A percentile compares a stretch with the other conserved stretches of the same genome.
phyloP scores from a whole-genome alignment of 2,329 filamentous ascomycete species.

The Microdochium bolleyi region DNA sequence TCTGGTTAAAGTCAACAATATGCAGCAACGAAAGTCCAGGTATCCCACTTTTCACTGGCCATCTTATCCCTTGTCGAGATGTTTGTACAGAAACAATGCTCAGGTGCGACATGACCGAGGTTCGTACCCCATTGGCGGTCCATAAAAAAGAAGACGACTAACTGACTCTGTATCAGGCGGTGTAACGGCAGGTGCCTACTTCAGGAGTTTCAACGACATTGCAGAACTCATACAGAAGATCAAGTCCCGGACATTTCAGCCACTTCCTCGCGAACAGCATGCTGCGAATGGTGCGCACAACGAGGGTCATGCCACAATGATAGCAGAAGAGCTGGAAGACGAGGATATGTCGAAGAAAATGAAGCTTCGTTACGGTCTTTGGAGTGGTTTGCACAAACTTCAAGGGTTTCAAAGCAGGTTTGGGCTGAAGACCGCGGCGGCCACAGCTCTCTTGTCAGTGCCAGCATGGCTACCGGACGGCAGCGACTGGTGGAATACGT shows the following conservation, averaged over 20 bases:
- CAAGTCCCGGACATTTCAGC: slow-evolving; percentile 27
- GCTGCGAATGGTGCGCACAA: slow-evolving; percentile 15
- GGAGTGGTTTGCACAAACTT: slow-evolving; percentile 40
- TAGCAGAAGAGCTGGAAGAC: slow-evolving; percentile 26
- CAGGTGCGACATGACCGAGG: slow-evolving; percentile 53
- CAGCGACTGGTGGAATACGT: slow-evolving; percentile 43
- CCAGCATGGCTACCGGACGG: slow-evolving; percentile 41
- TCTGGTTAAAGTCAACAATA: slow-evolving; percentile 35
- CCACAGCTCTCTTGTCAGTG: slow-evolving; percentile 41
- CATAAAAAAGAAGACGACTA: no score
- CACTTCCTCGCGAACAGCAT: slow-evolving; percentile 15
- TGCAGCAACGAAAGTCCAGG: slow-evolving; percentile 30
- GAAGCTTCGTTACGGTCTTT: slow-evolving; percentile 35
- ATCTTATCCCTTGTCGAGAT: slow-evolving; percentile 45
- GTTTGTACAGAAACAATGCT: slow-evolving; percentile 43
- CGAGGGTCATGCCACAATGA: slow-evolving; percentile 27
- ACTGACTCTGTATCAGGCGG: no score
- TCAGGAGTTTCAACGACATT: slow-evolving; percentile 35
- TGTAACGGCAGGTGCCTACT: slow-evolving; percentile 23
- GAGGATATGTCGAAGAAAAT: slow-evolving; percentile 22
- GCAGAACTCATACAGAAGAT: slow-evolving; percentile 32
- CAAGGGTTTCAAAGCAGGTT: slow-evolving; percentile 52
- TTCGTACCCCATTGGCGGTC: slow-evolving; percentile 10
- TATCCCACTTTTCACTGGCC: slow-evolving; percentile 37
- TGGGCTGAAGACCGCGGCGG: slow-evolving; percentile 45